Evolutionary conservation across 805 yeast genomes (phyloP), one percentile per base, ranked within the genome.

Genomic region (Candida sakaeoensis): DNA sequence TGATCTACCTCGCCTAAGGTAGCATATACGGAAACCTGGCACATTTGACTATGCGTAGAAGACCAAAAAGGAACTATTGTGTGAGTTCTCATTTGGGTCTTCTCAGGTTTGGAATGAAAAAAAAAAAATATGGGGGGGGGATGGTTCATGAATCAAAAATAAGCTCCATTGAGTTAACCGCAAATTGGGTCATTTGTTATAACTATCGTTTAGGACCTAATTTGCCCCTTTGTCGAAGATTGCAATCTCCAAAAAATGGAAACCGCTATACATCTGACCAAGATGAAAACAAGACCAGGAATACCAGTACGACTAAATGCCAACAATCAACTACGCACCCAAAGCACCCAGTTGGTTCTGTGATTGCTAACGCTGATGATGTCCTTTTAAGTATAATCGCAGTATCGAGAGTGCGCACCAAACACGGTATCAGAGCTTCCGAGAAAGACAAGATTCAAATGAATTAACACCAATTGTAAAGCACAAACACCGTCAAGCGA

Each of bases 111-210:
- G 19, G 15, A 21, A 14, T 12, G 16, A 46, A 58, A 53, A 60
- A 61, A 44, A n/a, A n/a, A n/a, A n/a, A n/a, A n/a, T n/a, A n/a
- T n/a, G n/a, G n/a, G n/a, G n/a, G n/a, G n/a, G n/a, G n/a, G 48
- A 48, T 51, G 51, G 74, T 74, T 71, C 83, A 77, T 79, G 41
- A 68, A 56, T 62, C 77, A 70, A 79, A 82, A 80, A 82, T 82
- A 79, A 82, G 89, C 89, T 82, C 88, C 89, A 82, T 82, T 81
- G 88, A 76, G 89, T 81, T 81, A 67, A 53, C 55, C 44, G 42
- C 47, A 46, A 27, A 14, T 8, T 43, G 49, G 56, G 59, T 50
- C 79, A 80, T 76, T 79, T 79, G 85, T 76, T 74, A 82, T 81
- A 75, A 75, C 89, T 82, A 70, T 81, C 76, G 82, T 80, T 72